Percentiles rank a stretch among this genome's conserved stretches.
Conservation (phyloP, 805 yeast species). For the Wickerhamiella bombiphila region DNA sequence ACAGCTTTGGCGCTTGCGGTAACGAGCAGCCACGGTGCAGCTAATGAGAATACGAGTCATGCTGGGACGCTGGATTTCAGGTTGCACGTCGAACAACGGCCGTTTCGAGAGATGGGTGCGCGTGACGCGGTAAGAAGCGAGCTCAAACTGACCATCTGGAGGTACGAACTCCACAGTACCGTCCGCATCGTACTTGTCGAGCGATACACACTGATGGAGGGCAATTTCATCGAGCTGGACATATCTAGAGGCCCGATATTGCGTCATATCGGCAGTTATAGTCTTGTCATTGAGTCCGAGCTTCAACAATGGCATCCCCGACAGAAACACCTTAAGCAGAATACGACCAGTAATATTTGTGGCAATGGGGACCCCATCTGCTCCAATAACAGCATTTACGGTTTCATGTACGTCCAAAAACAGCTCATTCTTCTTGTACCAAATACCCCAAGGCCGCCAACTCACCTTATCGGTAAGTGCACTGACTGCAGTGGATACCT, state of each 20-base stretch:
- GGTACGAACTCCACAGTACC: constrained; percentile 65
- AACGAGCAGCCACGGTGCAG: constrained; percentile 43
- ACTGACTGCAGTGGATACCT: constrained; percentile 41
- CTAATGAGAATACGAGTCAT: constrained; percentile 29
- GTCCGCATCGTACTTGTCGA: constrained; percentile 42
- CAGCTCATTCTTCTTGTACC: constrained; percentile 77
- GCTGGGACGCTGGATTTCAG: constrained; percentile 33
- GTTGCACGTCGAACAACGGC: constrained; percentile 39
- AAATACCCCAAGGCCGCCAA: constrained; percentile 88
- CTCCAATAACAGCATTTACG: constrained; percentile 53
- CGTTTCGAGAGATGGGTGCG: constrained; percentile 24
- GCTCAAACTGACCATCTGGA: constrained; percentile 74
- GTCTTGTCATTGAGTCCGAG: constrained; percentile 48
- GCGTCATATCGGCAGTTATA: constrained; percentile 13
- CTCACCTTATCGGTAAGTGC: constrained; percentile 66
- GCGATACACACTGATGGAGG: constrained; percentile 79
- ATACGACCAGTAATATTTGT: constrained; percentile 62
- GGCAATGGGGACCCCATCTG: constrained; percentile 35
- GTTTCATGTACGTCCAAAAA: constrained; percentile 74
- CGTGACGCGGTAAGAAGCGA: constrained; percentile 39
- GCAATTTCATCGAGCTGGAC: constrained; percentile 48
- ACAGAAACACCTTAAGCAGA: constrained; percentile 56
- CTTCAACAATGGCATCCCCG: constrained; percentile 80
- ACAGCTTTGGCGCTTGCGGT: constrained; percentile 49
- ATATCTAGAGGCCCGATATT: constrained; percentile 17